Evolutionary conservation across 192 early-diverging fungal species (phyloP).

Genomic region (Coemansia sp.): DNA sequence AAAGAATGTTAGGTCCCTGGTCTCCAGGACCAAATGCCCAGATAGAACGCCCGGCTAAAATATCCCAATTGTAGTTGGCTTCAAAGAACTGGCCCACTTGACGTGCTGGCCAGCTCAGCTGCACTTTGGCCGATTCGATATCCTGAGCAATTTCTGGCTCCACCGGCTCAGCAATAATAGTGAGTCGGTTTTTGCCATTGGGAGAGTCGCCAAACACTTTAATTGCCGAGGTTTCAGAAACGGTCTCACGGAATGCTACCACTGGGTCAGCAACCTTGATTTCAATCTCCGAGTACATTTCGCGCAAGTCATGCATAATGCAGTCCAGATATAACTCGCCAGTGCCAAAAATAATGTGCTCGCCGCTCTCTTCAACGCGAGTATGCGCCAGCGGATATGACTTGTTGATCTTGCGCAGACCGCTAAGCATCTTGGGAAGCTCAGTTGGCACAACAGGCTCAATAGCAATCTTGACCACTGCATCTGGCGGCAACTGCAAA

Average conservation of each 20-base stretch:
- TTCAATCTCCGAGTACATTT: conserved; percentile 93
- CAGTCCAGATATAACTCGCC: conserved; percentile 97
- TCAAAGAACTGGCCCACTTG: conserved; percentile 79
- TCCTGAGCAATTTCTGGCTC: conserved; percentile 90
- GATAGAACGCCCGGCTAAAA: conserved; percentile 85
- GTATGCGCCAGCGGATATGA: conserved; percentile 87
- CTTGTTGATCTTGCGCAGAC: conserved; percentile 93
- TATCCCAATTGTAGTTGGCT: conserved; percentile 89
- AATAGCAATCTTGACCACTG: conserved; percentile 92
- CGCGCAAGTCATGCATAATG: conserved; percentile 91
- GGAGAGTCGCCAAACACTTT: conserved; percentile 97
- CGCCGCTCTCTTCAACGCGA: conserved; percentile 94
- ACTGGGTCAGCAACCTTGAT: conserved; percentile 98
- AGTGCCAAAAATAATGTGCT: conserved; percentile 91
- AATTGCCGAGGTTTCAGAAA: conserved; percentile 87
- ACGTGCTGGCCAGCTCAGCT: conserved; percentile 67
- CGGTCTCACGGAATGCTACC: conserved; percentile 93
- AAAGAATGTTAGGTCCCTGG: conserved; percentile 85
- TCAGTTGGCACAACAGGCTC: conserved; percentile 98
- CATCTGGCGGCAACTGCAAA: conserved; percentile 72
- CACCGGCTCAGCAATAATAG: conserved; percentile 92
- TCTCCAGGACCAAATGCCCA: conserved; percentile 98
- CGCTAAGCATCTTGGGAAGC: conserved; percentile 96
- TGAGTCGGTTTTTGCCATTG: conserved; percentile 98
- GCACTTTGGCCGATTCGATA: conserved; percentile 78